phyloP scores from a whole-genome alignment of 2,329 filamentous ascomycete species.

The Calcarisporium arbuscula region DNA sequence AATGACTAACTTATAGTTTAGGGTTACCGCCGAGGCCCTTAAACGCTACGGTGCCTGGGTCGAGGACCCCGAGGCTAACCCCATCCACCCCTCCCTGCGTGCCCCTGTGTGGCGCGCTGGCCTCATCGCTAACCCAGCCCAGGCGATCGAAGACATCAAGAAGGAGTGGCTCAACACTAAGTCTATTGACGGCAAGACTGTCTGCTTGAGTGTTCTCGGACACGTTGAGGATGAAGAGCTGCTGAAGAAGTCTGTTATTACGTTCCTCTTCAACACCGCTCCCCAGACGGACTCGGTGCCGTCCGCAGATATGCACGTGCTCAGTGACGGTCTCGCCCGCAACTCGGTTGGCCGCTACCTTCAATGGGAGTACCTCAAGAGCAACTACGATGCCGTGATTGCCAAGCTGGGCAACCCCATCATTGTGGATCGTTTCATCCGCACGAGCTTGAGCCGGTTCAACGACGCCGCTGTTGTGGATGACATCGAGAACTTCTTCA shows the following conservation, averaged over 20 bases:
- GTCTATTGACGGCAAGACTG: conserved; percentile 86
- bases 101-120: conserved; percentile 73
- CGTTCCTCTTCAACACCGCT: conserved; percentile 69
- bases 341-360: conserved; percentile 68
- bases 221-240: conserved; percentile 63
- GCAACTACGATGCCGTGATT: conserved; percentile 71
- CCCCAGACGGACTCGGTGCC: conserved; percentile 61
- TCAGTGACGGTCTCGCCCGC: conserved; percentile 63
- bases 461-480: conserved; percentile 60
- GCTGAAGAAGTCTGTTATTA: conserved; percentile 58
- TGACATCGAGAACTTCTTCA: conserved; percentile 82
- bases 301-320: conserved; percentile 80
- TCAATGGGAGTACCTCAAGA: conserved; percentile 81
- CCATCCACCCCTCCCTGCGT: conserved; percentile 77
- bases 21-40: conserved; percentile 65
- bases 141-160: conserved; percentile 68
- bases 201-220: conserved; percentile 71
- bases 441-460: conserved; percentile 72
- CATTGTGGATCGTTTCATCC: conserved; percentile 82
- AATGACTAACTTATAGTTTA: conserved; percentile 26
- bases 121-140: conserved; percentile 62
- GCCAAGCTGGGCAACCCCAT: conserved; percentile 76
- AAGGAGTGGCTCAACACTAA: conserved; percentile 78
- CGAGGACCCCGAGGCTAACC: conserved; percentile 57
- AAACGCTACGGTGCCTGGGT: conserved; percentile 77